Base-by-base conservation (phyloP, 257 asterid species). In the Scutellaria barbata region DNA sequence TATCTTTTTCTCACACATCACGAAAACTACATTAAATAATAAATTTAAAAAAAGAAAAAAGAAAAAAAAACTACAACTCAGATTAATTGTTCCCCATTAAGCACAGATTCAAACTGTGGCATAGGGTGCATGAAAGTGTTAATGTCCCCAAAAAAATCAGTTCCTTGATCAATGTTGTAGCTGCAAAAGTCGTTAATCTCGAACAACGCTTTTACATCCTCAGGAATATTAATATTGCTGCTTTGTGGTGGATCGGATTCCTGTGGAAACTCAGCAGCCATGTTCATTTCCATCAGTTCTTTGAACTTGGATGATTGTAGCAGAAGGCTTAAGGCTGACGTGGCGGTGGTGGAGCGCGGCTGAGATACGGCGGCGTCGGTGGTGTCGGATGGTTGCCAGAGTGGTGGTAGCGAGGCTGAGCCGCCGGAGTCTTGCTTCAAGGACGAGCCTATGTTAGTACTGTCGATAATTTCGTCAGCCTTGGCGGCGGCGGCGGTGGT, bases 251-350 rank as follows among this genome's bases (percentile, higher is more conserved):
- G 82, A 22, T 77, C 81, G 45, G 78, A 69, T 4, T 72, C 18
- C 42, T 76, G 60, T 0, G 87, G 76, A 70, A 77, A 78, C 72
- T 84, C 92, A 1, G 84, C 79, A 2, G 89, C 86, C 69, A 82
- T 7, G 10, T 87, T 87, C 90, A 87, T 90, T 65, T 88, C 87
- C 97, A 88, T 90, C 87, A 90, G 81, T 66, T 90, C 92, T 65
- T 90, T 87, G n/a, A 88, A 90, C 78, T 90, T 90, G 0, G 97
- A 76, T 0, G 97, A 90, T 35, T 88, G 97, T 50, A 90, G 85
- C 9, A 90, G 68, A 17, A 90, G 88, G 18, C 97, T 89, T 7
- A 88, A 82, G 8, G 97, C 97, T 40, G 97, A 88, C 0, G 94
- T 90, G 51, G 89, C 84, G 0, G 81, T 60, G 13, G 90, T 40